phyloP scores from a whole-genome alignment of 495 filamentous ascomycete species.

The Hypoxylon rickii region DNA sequence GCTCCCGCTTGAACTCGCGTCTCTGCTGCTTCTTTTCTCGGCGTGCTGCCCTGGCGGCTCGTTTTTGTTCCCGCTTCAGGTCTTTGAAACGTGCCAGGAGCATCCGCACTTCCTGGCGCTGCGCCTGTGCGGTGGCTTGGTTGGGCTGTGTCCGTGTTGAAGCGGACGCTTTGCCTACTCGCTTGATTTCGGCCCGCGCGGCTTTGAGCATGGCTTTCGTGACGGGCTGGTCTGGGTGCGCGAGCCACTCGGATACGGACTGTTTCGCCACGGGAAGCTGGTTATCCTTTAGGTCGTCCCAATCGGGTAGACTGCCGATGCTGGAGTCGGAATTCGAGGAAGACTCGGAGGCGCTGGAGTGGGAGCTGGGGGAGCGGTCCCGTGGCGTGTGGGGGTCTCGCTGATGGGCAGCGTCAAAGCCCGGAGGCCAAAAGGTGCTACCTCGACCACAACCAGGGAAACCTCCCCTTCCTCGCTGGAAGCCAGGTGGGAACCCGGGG shows the following conservation, averaged over 20 bases:
- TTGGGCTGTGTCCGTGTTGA: constrained; percentile 4
- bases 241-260: constrained; percentile 46
- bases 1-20: constrained; percentile 33
- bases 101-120: constrained; percentile 46
- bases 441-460: constrained; percentile 19
- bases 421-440: constrained; percentile 1
- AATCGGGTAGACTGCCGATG: constrained; percentile 52
- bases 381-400: constrained; percentile 1
- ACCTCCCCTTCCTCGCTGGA: neutral
- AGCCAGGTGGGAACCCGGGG: neutral
- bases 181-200: constrained; percentile 45
- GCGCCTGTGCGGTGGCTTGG: constrained; percentile 29
- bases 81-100: constrained; percentile 47
- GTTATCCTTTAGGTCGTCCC: constrained; percentile 47
- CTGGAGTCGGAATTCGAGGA: constrained; percentile 45
- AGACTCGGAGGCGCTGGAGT: constrained; percentile 30
- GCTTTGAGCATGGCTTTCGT: constrained; percentile 47
- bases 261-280: constrained; percentile 47
- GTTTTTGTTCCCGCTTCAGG: constrained; percentile 48
- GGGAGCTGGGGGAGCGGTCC: constrained; percentile 17
- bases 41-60: constrained; percentile 1
- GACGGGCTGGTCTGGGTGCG: constrained; percentile 48
- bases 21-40: constrained; percentile 30
- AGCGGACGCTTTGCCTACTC: constrained; percentile 36
- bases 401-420: neutral